Percentiles rank a stretch among this genome's conserved stretches.
These are phyloP conservation scores for Didymella sp. DNA, from an alignment of 2,329 filamentous ascomycete genomes.

Conservation along the genomic window DNA sequence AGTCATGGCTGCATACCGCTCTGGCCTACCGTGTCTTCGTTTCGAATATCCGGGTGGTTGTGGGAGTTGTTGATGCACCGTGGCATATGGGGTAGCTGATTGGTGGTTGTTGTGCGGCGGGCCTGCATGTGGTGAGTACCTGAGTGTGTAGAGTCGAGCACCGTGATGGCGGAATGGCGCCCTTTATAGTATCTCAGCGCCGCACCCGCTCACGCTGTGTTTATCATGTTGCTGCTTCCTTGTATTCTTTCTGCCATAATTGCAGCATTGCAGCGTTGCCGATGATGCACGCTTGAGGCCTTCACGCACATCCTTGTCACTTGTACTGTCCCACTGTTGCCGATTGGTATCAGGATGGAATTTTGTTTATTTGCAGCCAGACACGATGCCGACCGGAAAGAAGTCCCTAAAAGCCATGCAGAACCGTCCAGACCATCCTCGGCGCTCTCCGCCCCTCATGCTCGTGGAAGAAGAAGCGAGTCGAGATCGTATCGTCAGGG, in stretches of 20 bases:
- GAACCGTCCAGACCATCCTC: conserved; percentile 31
- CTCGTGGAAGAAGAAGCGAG: conserved; percentile 26
- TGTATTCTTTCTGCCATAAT: too few species aligned
- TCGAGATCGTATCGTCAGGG: conserved; percentile 36
- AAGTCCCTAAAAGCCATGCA: conserved; percentile 35
- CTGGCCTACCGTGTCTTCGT: not conserved
- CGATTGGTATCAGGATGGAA: conserved; percentile 32
- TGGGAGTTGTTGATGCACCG: not conserved
- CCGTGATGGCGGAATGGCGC: conserved; percentile 9
- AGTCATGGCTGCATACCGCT: not conserved
- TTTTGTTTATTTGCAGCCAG: conserved; percentile 35
- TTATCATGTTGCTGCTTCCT: too few species aligned
- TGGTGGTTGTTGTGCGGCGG: conserved; percentile 4
- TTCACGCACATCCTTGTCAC: not conserved
- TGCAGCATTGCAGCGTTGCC: too few species aligned
- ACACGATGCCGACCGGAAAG: conserved; percentile 25
- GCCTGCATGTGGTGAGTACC: conserved; percentile 15
- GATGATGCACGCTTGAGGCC: too few species aligned
- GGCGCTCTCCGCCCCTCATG: conserved; percentile 23
- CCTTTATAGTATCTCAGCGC: not conserved
- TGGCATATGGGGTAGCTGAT: not conserved
- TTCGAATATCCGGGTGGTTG: not conserved
- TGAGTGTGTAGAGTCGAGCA: conserved; percentile 18
- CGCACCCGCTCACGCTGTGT: not conserved
- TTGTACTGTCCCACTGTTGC: too few species aligned